Evolutionary conservation across 129 eudicot genomes (phyloP).

Genomic region (Escallonia herrerae): DNA sequence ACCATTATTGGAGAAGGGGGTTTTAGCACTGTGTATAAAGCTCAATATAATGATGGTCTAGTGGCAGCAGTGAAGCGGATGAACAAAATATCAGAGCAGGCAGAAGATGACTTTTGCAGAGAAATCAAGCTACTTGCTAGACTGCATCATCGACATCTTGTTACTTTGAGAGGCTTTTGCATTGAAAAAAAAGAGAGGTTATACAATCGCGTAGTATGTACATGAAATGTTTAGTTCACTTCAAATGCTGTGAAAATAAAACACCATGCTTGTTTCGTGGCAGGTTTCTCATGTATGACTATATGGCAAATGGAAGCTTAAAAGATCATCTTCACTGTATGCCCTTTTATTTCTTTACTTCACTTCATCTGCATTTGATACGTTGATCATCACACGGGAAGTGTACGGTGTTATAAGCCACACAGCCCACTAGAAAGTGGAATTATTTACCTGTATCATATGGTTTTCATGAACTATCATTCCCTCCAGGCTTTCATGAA

Average conservation of each 20-base stretch:
- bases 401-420: neutral
- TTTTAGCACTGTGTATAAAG: conserved; percentile 84
- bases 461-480: neutral
- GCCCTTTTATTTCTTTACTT: conserved; percentile 13
- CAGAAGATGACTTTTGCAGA: conserved; percentile 83
- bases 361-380: neutral
- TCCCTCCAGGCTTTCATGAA: neutral
- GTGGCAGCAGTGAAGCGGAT: conserved; percentile 79
- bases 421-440: neutral
- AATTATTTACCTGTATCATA: neutral
- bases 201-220: neutral
- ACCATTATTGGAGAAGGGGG: conserved; percentile 86
- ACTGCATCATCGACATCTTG: conserved; percentile 98
- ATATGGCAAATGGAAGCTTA: conserved; percentile 93
- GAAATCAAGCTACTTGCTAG: conserved; percentile 97
- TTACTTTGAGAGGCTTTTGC: conserved; percentile 89
- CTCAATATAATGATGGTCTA: conserved; percentile 65
- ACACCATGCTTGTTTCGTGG: conserved; percentile 14
- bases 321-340: conserved; percentile 90
- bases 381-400: neutral
- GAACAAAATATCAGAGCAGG: conserved; percentile 89
- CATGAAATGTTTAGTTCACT: neutral
- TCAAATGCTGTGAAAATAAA: conserved; percentile 3
- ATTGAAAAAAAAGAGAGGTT: conserved; percentile 79
- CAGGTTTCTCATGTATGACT: conserved; percentile 92